phyloP scores from a whole-genome alignment of 495 filamentous ascomycete genomes.

The Hypoxylon rickii region DNA sequence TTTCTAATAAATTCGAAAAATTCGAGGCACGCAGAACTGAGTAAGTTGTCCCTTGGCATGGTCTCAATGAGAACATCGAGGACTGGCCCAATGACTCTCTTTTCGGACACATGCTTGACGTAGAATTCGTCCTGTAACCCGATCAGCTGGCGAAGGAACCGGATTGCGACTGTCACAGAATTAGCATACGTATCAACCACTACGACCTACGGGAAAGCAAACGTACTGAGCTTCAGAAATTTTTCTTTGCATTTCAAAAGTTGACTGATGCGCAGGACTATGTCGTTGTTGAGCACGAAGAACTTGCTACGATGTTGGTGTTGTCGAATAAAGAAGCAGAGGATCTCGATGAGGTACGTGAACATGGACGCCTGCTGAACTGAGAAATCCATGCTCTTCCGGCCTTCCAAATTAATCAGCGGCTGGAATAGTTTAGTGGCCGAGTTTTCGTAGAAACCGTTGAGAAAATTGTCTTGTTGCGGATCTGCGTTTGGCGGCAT shows the following conservation, averaged over 20 bases:
- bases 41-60: conserved; percentile 93
- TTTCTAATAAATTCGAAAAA: conserved; percentile 90
- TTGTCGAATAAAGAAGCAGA: conserved; percentile 92
- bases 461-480: conserved; percentile 83
- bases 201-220: not conserved
- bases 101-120: conserved; percentile 81
- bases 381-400: conserved; percentile 56
- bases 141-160: conserved; percentile 91
- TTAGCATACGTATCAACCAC: not conserved
- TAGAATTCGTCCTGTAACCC: conserved; percentile 91
- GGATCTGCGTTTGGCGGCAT: conserved; percentile 56
- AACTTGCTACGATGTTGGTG: conserved; percentile 85
- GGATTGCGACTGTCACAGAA: conserved; percentile 70
- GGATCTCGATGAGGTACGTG: conserved; percentile 88
- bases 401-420: conserved; percentile 76
- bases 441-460: conserved; percentile 87
- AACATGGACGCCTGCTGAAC: conserved; percentile 87
- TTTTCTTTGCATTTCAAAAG: conserved; percentile 86
- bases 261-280: conserved; percentile 80
- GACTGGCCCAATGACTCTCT: conserved; percentile 84
- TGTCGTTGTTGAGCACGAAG: conserved; percentile 80
- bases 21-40: conserved; percentile 95
- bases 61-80: conserved; percentile 86
- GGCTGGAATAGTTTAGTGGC: conserved; percentile 86
- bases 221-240: conserved; percentile 86